phyloP scores from a whole-genome alignment of 345 rosid species.

The Dipteronia dyeriana region DNA sequence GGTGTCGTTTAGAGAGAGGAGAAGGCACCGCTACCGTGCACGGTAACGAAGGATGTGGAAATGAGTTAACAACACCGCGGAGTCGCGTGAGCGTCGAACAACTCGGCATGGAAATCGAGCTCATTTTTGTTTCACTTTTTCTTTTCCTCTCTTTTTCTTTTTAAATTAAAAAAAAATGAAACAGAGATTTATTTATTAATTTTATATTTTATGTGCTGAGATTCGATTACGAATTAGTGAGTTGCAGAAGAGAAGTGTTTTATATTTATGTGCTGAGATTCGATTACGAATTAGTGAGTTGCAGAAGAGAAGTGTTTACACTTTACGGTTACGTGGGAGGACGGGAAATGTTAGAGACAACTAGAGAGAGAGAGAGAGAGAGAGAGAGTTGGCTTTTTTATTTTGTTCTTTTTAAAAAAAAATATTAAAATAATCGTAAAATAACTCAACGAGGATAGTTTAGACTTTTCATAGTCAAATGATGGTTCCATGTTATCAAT shows the following conservation, averaged over 20 bases:
- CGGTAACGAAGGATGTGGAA: constrained; percentile 9
- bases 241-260: no score
- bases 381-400: no score
- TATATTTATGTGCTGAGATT: neutral
- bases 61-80: constrained; percentile 16
- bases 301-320: no score
- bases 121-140: constrained; percentile 10
- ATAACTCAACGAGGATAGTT: no score
- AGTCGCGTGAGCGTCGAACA: constrained; percentile 11
- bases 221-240: neutral
- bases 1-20: constrained; percentile 29
- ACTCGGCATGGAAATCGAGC: constrained; percentile 16
- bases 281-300: neutral
- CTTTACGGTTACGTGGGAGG: no score
- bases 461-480: no score
- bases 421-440: no score
- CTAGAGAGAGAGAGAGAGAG: no score
- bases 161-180: neutral
- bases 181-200: neutral
- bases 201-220: neutral
- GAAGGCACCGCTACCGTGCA: neutral
- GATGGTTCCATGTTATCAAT: no score
- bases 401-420: no score
- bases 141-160: neutral
- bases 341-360: no score